phyloP scores from a whole-genome alignment of 164 flowering plant species.

The Piper betle region DNA sequence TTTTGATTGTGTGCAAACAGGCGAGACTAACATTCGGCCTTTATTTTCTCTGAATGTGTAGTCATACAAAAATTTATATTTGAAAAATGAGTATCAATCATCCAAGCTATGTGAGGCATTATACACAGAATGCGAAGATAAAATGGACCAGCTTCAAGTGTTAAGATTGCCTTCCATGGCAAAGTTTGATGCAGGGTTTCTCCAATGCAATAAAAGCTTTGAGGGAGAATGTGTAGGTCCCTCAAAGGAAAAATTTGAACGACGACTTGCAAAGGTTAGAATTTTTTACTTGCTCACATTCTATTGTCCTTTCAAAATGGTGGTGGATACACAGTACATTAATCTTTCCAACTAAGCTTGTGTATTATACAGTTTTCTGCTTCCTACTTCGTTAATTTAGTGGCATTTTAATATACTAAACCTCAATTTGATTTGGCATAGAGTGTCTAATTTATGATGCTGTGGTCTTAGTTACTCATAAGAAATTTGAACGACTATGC shows the following conservation, averaged over 20 bases:
- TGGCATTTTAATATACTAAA: no score
- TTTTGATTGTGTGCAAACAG: neutral
- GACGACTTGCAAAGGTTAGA: slow-evolving; percentile 73
- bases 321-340: no score
- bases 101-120: slow-evolving; percentile 88
- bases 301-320: neutral
- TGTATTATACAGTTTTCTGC: no score
- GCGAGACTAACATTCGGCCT: neutral
- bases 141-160: slow-evolving; percentile 95
- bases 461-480: no score
- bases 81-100: slow-evolving; percentile 79
- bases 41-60: slow-evolving; percentile 13
- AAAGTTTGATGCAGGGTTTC: slow-evolving; percentile 88
- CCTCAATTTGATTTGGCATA: no score
- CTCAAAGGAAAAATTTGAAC: slow-evolving; percentile 68
- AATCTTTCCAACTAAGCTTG: neutral
- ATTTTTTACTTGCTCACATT: no score
- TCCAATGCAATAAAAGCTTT: slow-evolving; percentile 88
- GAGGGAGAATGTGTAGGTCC: slow-evolving; percentile 89
- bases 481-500: no score
- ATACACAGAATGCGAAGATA: slow-evolving; percentile 75
- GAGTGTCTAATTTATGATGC: no score
- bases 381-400: no score
- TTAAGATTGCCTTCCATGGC: slow-evolving; percentile 98
- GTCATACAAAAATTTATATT: slow-evolving; percentile 52